Conservation (phyloP, 1,139 yeast genomes). For the Yamadazyma jaroonii region DNA sequence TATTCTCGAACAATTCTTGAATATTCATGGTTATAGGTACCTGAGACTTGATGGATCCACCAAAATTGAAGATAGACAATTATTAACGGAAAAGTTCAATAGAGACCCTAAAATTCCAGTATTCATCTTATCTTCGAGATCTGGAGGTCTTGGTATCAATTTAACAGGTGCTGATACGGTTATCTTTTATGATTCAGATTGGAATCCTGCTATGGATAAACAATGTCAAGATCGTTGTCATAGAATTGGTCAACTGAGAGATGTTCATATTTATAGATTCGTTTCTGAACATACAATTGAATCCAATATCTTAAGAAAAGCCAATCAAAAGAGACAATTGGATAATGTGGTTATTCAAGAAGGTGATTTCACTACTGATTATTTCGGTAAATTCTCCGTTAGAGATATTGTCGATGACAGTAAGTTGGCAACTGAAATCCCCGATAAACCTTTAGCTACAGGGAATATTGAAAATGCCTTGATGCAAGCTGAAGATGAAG, state of each 20-base stretch:
- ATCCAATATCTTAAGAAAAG: constrained; percentile 88
- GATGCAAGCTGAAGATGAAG: constrained; percentile 95
- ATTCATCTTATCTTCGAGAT: constrained; percentile 88
- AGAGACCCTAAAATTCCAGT: constrained; percentile 84
- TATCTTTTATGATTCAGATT: constrained; percentile 97
- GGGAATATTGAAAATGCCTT: constrained; percentile 63
- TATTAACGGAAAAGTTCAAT: constrained; percentile 89
- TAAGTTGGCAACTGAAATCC: constrained; percentile 31
- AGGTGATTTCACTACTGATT: constrained; percentile 97
- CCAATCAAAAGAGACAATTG: constrained; percentile 91
- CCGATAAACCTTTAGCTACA: constrained; percentile 35
- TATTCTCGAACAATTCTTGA: constrained; percentile 86
- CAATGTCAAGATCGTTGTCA: constrained; percentile 99
- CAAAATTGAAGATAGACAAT: constrained; percentile 93
- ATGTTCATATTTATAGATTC: constrained; percentile 94
- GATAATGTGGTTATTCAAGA: constrained; percentile 97
- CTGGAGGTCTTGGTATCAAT: constrained; percentile 98
- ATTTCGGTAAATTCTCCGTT: constrained; percentile 87
- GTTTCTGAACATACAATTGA: constrained; percentile 97
- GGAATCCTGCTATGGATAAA: constrained; percentile 99
- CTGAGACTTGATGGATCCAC: constrained; percentile 98
- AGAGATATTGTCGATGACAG: constrained; percentile 79
- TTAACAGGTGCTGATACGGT: constrained; percentile 99
- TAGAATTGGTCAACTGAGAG: constrained; percentile 97
- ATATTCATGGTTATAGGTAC: constrained; percentile 91